Conservation (phyloP, 1,139 yeast genomes). For the Pichia terricola region DNA sequence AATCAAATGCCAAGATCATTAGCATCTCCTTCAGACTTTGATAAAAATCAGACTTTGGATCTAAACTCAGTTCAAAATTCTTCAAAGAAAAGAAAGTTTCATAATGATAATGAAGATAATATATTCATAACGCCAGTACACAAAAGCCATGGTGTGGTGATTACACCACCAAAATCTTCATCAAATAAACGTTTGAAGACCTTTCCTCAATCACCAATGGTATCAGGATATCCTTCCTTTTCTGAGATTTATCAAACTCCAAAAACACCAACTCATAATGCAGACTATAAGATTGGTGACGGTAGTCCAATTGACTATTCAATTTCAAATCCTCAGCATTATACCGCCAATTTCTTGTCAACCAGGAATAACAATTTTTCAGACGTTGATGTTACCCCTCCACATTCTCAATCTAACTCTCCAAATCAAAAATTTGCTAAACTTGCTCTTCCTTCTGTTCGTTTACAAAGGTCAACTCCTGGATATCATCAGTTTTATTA, state of each 20-base stretch:
- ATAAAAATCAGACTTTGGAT: too few relatives aligned
- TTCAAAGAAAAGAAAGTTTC: background rate
- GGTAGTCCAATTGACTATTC: constrained; percentile 5
- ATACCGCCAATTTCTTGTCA: constrained; percentile 3
- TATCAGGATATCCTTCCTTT: constrained; percentile 20
- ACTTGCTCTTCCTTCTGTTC: constrained; percentile 16
- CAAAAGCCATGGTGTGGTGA: background rate
- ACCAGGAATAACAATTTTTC: background rate
- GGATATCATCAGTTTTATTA: constrained; percentile 19
- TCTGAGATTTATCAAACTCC: constrained; percentile 13
- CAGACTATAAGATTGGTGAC: background rate
- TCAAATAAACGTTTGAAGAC: constrained; percentile 10
- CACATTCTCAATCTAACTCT: constrained; percentile 28
- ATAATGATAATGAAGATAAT: background rate
- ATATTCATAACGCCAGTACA: background rate
- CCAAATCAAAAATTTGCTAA: constrained; percentile 22
- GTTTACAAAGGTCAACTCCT: constrained; percentile 4
- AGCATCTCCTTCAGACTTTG: background rate
- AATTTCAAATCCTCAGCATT: constrained; percentile 10
- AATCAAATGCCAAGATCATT: background rate
- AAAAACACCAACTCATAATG: constrained; percentile 13
- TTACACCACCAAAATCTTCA: constrained; percentile 12
- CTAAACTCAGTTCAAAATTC: background rate
- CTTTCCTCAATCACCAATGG: constrained; percentile 18
- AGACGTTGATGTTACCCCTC: constrained; percentile 20